Base-by-base conservation (phyloP, 73 alveolate species). In the Symbiodinium pilosum region DNA sequence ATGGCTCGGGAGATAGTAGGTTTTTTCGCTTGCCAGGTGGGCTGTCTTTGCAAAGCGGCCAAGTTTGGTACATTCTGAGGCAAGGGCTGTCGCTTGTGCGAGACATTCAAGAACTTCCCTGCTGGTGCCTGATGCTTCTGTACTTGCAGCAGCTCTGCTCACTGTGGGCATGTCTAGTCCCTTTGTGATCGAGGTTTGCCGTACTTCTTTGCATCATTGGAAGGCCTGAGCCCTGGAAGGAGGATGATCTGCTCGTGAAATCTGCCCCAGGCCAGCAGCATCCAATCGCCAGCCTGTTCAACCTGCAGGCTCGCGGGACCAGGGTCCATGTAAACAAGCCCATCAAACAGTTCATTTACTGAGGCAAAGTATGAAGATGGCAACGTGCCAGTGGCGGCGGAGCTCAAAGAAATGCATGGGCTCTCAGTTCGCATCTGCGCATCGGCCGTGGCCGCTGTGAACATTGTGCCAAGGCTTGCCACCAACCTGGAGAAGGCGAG, bases 201-300 rank as follows among this genome's bases (percentile, higher is more conserved):
- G 4, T 91, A 59, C 30, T 86, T 68, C 88, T 43, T 91, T 36
- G 71, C 97, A n/a, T 91, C 97, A 14, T 39, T 91, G 81, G 97
- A 91, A 91, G 97, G 97, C 81, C 18, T 38, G 85, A 30, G 64
- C 18, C 56, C 18, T 36, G 56, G 68, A 32, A 36, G 5, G 47
- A 30, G 3, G 26, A 54, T 51, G 64, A 47, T 11, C 64, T 24
- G 28, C 68, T 51, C 68, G 12, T 1, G 26, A 16, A 8, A 26
- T 54, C 73, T 54, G 20, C 4, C 41, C 4, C 52, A 91, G 97
- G 97, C 32, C 97, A 91, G 56, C 97, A 91, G 77, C 97, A 91
- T 43, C 97, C 97, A 30, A 21, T 91, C 43, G 97, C 89, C 54
- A 91, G 89, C 97, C 97, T 91, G 81, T 91, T 91, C 97, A 91